phyloP scores from a whole-genome alignment of 2,329 filamentous ascomycete genomes.

The Arthroderma sp. region DNA sequence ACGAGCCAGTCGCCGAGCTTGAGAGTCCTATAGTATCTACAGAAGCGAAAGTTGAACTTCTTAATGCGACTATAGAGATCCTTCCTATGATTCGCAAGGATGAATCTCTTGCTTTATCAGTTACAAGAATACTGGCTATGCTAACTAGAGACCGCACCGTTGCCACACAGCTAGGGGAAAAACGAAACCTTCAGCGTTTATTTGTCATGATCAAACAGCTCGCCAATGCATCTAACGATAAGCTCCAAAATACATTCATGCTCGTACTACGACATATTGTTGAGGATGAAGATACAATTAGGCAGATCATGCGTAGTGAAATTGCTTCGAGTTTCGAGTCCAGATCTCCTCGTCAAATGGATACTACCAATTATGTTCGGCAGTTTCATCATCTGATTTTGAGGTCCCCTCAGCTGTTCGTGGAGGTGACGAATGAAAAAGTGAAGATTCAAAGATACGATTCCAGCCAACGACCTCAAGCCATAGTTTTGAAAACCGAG shows the following conservation, averaged over 20 bases:
- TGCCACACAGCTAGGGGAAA: conserved; percentile 67
- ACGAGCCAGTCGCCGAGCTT: conserved; percentile 45
- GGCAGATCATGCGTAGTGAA: conserved; percentile 82
- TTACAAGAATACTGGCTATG: conserved; percentile 72
- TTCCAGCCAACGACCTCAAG: conserved; percentile 39
- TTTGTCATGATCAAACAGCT: conserved; percentile 96
- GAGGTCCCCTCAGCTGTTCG: conserved; percentile 71
- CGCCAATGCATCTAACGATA: conserved; percentile 61
- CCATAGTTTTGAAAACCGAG: conserved; percentile 40
- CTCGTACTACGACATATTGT: conserved; percentile 82
- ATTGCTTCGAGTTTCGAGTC: conserved; percentile 65
- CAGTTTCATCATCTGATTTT: conserved; percentile 67
- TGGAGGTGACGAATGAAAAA: conserved; percentile 75
- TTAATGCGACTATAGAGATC: conserved; percentile 67
- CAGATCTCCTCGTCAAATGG: conserved; percentile 44
- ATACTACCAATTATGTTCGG: conserved; percentile 61
- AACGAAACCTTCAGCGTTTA: conserved; percentile 73
- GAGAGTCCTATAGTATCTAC: conserved; percentile 49
- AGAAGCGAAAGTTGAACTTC: conserved; percentile 55
- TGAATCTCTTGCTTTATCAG: conserved; percentile 66
- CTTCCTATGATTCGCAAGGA: conserved; percentile 81
- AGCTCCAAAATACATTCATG: conserved; percentile 64
- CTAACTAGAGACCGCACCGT: conserved; percentile 67
- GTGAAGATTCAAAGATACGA: conserved; percentile 59
- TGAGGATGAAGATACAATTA: conserved; percentile 82